Percentiles rank a stretch among this genome's conserved stretches.
Conservation (phyloP, 331 rosid species). For the Stylosanthes scabra region DNA sequence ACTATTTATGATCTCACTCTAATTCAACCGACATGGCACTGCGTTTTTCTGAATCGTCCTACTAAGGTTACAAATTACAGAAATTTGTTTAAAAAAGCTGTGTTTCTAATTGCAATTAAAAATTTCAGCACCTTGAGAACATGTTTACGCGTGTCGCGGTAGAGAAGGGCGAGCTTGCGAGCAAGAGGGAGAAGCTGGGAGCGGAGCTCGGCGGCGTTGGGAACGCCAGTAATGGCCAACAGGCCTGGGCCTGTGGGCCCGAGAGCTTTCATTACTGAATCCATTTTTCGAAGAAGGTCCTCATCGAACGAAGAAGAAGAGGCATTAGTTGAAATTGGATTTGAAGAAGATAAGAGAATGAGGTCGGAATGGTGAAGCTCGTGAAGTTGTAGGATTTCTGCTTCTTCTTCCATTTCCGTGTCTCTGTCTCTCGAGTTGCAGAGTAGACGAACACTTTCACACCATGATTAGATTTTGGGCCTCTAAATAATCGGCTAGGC, state of each 20-base stretch:
- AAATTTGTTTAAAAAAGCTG: too few relatives aligned
- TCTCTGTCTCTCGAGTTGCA: conserved; percentile 4
- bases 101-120: too few relatives aligned
- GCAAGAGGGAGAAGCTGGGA: conserved; percentile 50
- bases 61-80: too few relatives aligned
- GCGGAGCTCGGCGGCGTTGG: conserved; percentile 48
- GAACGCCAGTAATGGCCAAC: conserved; percentile 54
- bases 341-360: conserved; percentile 16
- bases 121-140: conserved; percentile 66
- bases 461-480: conserved; percentile 30
- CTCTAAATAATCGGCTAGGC: not conserved
- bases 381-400: conserved; percentile 37
- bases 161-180: conserved; percentile 63
- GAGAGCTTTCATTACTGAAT: conserved; percentile 51
- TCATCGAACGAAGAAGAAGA: not conserved
- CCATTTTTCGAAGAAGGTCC: not conserved
- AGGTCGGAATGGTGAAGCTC: conserved; percentile 49
- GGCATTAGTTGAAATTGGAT: conserved; percentile 11
- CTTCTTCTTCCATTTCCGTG: conserved; percentile 23
- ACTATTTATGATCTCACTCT: too few relatives aligned
- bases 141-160: conserved; percentile 59
- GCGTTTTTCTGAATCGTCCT: not conserved
- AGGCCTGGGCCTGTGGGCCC: conserved; percentile 61
- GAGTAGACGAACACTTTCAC: too few relatives aligned
- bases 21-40: not conserved